These are phyloP conservation scores for Cinnamomum chago DNA, from an alignment of 164 flowering plant species.

Conservation along the genomic window DNA sequence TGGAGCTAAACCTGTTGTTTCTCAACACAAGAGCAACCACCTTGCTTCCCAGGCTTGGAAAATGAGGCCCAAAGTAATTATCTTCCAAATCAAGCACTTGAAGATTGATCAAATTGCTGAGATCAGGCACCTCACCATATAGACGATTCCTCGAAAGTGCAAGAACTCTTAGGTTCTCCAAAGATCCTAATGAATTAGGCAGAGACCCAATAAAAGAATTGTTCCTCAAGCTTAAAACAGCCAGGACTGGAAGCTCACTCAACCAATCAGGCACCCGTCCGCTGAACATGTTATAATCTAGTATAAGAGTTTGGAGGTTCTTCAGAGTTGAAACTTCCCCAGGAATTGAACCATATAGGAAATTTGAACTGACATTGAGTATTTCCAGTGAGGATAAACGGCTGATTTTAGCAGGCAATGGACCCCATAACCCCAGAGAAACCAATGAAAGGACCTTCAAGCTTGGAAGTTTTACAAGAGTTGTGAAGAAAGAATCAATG, in stretches of 20 bases:
- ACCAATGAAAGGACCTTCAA: constrained; percentile 83
- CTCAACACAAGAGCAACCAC: constrained; percentile 54
- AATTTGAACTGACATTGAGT: constrained; percentile 80
- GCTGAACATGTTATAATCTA: constrained; percentile 68
- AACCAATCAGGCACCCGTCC: constrained; percentile 64
- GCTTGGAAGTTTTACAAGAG: constrained; percentile 61
- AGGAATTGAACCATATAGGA: constrained; percentile 62
- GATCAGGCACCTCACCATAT: constrained; percentile 74
- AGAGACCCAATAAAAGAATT: constrained; percentile 62
- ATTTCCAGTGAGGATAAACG: constrained; percentile 72
- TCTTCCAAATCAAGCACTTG: constrained; percentile 78
- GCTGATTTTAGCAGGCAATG: constrained; percentile 54
- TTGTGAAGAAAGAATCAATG: constrained; percentile 57
- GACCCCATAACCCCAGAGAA: constrained; percentile 93
- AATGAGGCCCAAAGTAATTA: constrained; percentile 67
- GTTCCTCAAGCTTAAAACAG: constrained; percentile 74
- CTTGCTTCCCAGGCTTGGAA: constrained; percentile 62
- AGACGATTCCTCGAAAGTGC: constrained; percentile 63
- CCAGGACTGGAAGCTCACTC: constrained; percentile 41
- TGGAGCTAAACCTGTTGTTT: constrained; percentile 71
- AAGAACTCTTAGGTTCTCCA: constrained; percentile 69
- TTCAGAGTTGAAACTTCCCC: constrained; percentile 42
- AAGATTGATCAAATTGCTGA: constrained; percentile 73
- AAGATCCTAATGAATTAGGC: constrained; percentile 47
- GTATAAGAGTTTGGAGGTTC: constrained; percentile 66